Evolutionary conservation across 768 basidiomycete species (phyloP).

Genomic region (Psilocybe sp.): DNA sequence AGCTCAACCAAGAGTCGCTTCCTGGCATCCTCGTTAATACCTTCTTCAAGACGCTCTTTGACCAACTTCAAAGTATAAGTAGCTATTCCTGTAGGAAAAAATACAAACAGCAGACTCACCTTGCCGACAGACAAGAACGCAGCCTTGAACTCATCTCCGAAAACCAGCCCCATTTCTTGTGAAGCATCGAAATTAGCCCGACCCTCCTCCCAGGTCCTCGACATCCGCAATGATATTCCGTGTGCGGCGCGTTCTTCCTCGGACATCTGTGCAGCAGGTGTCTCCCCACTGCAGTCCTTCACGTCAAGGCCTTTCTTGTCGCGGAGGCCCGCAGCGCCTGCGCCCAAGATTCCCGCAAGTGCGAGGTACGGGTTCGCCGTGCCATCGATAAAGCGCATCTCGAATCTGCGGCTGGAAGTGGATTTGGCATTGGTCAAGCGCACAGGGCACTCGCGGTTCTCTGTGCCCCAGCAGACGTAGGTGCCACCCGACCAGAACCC

Average conservation of each 20-base stretch:
- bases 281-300: constrained; percentile 29
- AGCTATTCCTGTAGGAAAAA: no score
- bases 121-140: constrained; percentile 48
- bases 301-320: constrained; percentile 31
- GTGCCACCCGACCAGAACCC: constrained; percentile 74
- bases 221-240: constrained; percentile 50
- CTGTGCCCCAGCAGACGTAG: constrained; percentile 63
- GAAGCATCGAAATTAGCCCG: constrained; percentile 35
- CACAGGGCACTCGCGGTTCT: constrained; percentile 65
- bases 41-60: no score
- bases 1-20: no score
- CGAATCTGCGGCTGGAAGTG: constrained; percentile 54
- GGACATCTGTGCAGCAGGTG: constrained; percentile 40
- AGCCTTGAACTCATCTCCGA: constrained; percentile 45
- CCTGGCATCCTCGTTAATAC: no score
- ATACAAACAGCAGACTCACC: not conserved
- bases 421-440: constrained; percentile 51
- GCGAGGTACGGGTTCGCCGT: constrained; percentile 64
- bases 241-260: constrained; percentile 37
- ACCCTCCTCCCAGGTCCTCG: constrained; percentile 46
- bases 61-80: no score
- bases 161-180: constrained; percentile 28
- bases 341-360: constrained; percentile 53
- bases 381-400: constrained; percentile 60
- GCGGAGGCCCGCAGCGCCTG: constrained; percentile 52